Evolutionary conservation across 2,329 filamentous ascomycete species (phyloP).

Genomic region (Trichoderma sp.): DNA sequence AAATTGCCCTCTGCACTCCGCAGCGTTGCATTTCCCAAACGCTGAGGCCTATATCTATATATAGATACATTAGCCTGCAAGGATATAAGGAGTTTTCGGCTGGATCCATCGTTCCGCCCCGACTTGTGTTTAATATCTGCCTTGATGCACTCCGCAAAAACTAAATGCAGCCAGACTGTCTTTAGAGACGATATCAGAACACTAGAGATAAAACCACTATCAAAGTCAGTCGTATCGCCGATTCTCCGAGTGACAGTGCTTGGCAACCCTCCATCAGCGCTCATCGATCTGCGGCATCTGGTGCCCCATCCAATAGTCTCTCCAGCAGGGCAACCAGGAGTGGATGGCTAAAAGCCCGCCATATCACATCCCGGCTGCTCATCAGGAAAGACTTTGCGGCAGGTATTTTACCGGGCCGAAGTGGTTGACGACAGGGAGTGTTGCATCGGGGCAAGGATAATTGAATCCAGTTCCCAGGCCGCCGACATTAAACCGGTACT

Average conservation of each 20-base stretch:
- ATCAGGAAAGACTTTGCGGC: conserved; percentile 6
- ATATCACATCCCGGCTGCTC: neutral
- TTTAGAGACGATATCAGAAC: neutral
- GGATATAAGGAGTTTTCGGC: neutral
- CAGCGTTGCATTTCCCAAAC: neutral
- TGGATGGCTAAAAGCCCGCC: neutral
- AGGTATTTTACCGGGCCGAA: neutral
- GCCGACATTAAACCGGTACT: conserved; percentile 8
- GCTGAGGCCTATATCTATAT: neutral
- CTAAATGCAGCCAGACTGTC: neutral
- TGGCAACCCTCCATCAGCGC: neutral
- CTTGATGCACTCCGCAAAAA: neutral
- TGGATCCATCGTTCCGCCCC: conserved; percentile 1
- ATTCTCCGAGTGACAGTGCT: neutral
- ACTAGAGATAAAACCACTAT: neutral
- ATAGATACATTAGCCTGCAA: neutral
- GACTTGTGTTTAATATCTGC: neutral
- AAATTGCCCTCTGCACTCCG: neutral
- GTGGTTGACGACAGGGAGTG: neutral
- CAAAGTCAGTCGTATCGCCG: neutral
- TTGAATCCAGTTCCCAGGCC: neutral
- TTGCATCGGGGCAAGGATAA: neutral
- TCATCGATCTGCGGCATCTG: conserved; percentile 18
- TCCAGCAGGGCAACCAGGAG: neutral
- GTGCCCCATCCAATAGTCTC: neutral